These are phyloP conservation scores for Aspergillus sergii DNA, from an alignment of 2,329 filamentous ascomycete genomes.

Conservation along the genomic window DNA sequence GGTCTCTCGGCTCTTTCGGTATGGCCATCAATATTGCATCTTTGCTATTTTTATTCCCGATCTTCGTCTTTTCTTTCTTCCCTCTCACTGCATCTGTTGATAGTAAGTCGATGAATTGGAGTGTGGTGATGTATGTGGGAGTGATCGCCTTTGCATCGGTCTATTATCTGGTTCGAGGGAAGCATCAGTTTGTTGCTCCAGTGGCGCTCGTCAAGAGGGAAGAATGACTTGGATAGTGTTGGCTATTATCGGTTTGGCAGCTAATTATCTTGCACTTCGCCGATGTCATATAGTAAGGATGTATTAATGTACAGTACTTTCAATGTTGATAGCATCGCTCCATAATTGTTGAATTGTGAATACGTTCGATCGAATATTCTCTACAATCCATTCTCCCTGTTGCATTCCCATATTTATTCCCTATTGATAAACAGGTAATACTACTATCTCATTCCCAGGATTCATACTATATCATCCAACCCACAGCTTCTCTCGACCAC, in stretches of 20 bases:
- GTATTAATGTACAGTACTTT: background rate
- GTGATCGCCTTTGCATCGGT: constrained; percentile 46
- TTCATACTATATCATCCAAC: background rate
- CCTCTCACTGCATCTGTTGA: constrained; percentile 38
- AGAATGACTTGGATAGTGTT: background rate
- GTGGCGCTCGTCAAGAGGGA: constrained; percentile 39
- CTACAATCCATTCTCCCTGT: background rate
- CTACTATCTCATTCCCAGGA: background rate
- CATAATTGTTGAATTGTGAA: background rate
- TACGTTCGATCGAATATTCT: background rate
- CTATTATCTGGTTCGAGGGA: constrained; percentile 47
- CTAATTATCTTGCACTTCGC: background rate
- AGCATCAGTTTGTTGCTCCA: constrained; percentile 45
- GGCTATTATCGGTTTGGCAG: background rate
- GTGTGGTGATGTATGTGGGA: constrained; percentile 48
- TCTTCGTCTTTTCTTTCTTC: constrained; percentile 51
- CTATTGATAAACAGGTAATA: background rate
- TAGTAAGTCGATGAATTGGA: constrained; percentile 51
- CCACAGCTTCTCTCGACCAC: background rate
- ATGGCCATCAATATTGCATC: constrained; percentile 47
- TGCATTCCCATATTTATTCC: background rate
- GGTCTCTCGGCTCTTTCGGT: constrained; percentile 49
- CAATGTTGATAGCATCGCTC: background rate
- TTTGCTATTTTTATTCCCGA: constrained; percentile 41
- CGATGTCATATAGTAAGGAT: background rate